Percentiles rank a stretch among this genome's conserved stretches.
Evolutionary conservation across 345 rosid species (phyloP).

Genomic region (Leavenworthia alabamica): DNA sequence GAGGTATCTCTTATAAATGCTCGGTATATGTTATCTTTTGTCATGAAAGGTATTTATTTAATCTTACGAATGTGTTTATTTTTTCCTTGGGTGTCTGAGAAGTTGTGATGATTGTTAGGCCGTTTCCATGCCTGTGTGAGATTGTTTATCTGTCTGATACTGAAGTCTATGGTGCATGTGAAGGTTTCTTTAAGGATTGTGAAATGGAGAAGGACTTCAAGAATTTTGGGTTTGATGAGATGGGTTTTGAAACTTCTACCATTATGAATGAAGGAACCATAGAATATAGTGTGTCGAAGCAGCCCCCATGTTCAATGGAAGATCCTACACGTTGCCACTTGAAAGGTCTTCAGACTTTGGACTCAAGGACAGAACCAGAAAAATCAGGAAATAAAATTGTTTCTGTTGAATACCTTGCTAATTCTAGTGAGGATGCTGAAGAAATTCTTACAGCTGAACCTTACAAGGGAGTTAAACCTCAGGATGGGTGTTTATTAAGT

Average conservation of each 20-base stretch:
- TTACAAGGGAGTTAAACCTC: conserved; percentile 12
- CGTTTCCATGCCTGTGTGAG: background rate
- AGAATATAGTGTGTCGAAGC: conserved; percentile 33
- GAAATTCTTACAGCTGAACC: conserved; percentile 19
- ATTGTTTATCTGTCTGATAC: background rate
- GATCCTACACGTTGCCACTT: background rate
- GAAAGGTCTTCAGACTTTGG: conserved; percentile 14
- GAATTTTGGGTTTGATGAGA: conserved; percentile 39
- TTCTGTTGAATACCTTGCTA: conserved; percentile 19
- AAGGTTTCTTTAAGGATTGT: conserved; percentile 2
- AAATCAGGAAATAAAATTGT: conserved; percentile 27
- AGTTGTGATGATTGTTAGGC: background rate
- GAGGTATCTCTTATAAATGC: background rate
- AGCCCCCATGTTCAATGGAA: conserved; percentile 13
- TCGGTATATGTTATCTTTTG: background rate
- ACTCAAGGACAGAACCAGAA: conserved; percentile 21
- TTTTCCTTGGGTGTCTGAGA: background rate
- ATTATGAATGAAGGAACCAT: conserved; percentile 40
- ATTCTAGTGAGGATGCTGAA: conserved; percentile 29
- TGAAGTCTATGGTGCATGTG: background rate
- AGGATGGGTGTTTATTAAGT: conserved; percentile 29
- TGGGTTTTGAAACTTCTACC: conserved; percentile 48
- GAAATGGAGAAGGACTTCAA: conserved; percentile 25
- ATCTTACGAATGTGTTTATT: background rate
- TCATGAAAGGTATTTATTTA: no score